Conservation (phyloP, 2,329 filamentous ascomycete species). For the Seiridium unicorne region DNA sequence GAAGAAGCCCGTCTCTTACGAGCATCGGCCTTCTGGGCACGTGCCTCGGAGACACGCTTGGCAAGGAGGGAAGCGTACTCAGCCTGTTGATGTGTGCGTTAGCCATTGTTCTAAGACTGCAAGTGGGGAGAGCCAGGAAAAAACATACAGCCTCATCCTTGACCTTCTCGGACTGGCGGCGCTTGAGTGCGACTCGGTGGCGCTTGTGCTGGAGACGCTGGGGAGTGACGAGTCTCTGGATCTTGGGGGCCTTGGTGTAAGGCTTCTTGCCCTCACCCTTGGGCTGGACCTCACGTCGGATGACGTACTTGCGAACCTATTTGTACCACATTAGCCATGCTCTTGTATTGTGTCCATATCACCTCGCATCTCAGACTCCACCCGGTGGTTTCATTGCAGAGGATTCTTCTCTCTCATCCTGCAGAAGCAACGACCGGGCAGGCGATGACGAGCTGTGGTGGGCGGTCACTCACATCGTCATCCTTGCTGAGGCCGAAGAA, state of each 20-base stretch:
- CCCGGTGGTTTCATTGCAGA: constrained; percentile 46
- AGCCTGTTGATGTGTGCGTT: constrained; percentile 56
- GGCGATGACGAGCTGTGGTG: constrained; percentile 65
- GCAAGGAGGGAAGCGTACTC: constrained; percentile 96
- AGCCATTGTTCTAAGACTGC: not conserved
- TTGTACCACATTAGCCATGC: constrained; percentile 34
- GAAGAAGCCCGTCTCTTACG: constrained; percentile 97
- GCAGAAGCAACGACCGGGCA: constrained; percentile 54
- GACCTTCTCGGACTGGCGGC: constrained; percentile 92
- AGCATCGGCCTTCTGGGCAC: constrained; percentile 87
- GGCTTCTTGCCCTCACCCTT: constrained; percentile 97
- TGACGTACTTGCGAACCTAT: constrained; percentile 99
- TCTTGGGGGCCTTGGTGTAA: constrained; percentile 99
- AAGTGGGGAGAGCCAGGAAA: not conserved
- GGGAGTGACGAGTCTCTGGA: constrained; percentile 98
- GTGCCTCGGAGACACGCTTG: constrained; percentile 96
- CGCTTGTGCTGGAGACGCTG: constrained; percentile 99
- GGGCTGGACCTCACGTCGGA: constrained; percentile 95
- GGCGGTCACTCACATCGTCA: constrained; percentile 83
- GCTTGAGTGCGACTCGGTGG: constrained; percentile 96
- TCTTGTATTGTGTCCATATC: constrained; percentile 12
- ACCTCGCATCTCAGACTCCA: constrained; percentile 32
- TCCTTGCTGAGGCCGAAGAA: constrained; percentile 99
- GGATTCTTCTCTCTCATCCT: constrained; percentile 38
- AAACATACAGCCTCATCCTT: constrained; percentile 96